Percentiles rank a stretch among this genome's conserved stretches.
phyloP scores from a whole-genome alignment of 2,329 filamentous ascomycete genomes.

The Talaromyces sp. region DNA sequence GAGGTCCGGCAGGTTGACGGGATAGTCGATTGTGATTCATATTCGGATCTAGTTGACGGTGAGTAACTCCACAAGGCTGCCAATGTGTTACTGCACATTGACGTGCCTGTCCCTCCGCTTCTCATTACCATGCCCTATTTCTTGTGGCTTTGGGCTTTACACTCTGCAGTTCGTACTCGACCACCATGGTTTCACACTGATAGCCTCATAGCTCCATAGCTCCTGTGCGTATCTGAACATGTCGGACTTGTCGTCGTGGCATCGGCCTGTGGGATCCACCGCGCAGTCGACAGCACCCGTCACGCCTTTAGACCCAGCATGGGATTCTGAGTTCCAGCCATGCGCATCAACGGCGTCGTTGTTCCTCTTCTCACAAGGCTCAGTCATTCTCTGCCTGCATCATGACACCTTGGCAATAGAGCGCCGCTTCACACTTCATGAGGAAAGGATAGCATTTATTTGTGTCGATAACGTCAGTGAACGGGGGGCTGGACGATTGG shows the following conservation, averaged over 20 bases:
- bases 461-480: slow-evolving; percentile 91
- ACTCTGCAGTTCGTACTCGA: not conserved
- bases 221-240: slow-evolving; percentile 36
- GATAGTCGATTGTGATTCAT: slow-evolving; percentile 16
- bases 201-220: slow-evolving; percentile 14
- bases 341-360: slow-evolving; percentile 87
- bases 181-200: slow-evolving; percentile 16
- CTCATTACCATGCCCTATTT: not conserved
- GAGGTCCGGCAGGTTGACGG: slow-evolving; percentile 17
- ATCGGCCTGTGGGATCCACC: slow-evolving; percentile 58
- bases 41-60: slow-evolving; percentile 13
- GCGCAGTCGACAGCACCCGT: slow-evolving; percentile 47
- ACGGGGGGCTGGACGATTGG: slow-evolving; percentile 73
- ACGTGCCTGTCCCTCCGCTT: not conserved
- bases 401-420: slow-evolving; percentile 91
- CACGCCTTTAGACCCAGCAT: slow-evolving; percentile 39
- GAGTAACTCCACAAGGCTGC: not conserved
- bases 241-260: slow-evolving; percentile 58
- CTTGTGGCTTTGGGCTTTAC: not conserved
- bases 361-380: slow-evolving; percentile 82
- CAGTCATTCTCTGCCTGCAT: slow-evolving; percentile 78
- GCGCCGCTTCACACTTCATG: slow-evolving; percentile 76
- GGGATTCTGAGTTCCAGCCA: slow-evolving; percentile 65
- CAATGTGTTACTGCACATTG: slow-evolving; percentile 4
- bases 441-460: slow-evolving; percentile 76